Evolutionary conservation across 441 rosid species (phyloP), one percentile per base, ranked within the genome.

Genomic region (Pelargonium australe): DNA sequence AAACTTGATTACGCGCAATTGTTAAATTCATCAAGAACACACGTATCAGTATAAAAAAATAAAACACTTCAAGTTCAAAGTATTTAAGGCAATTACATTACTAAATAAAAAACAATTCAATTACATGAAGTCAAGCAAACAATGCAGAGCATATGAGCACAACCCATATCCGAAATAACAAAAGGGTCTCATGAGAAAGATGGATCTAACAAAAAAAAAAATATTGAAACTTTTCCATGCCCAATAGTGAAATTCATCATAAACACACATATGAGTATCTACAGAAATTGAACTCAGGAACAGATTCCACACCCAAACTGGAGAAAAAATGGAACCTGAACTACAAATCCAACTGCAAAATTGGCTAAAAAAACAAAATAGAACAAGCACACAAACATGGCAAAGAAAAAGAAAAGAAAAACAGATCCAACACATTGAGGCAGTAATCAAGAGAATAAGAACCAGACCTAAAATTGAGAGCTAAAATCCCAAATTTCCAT

Each of bases 401-500:
- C 43, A 40, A 40, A 40, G 62, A 11, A 16, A 3, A 57, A 57
- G 17, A 53, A 16, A 51, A 17, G 23, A 19, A 57, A 53, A 57
- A 19, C 62, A 57, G 71, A 78, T 74, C 75, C 75, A 76, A 64
- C 66, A 66, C 55, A 51, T 37, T 47, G 14, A 49, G 57, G 16
- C 57, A 49, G 1, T 49, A 68, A 72, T 60, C 34, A 20, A 58
- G 61, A 63, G 65, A 73, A 23, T n/a, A 49, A 12, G 57, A 64
- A 49, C 28, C 20, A 4, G 60, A 40, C 7, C 63, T 58, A n/a
- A 28, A 37, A 63, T 58, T 20, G n/a, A 20, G 34, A 53, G 69
- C 51, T 66, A 70, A 75, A 69, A 40, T 25, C 51, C 20, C 20
- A 76, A 82, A 73, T 58, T 76, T 65, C 65, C 12, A 51, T 40